phyloP scores from a whole-genome alignment of 208 protist species.

The Crithidia mellificae region DNA sequence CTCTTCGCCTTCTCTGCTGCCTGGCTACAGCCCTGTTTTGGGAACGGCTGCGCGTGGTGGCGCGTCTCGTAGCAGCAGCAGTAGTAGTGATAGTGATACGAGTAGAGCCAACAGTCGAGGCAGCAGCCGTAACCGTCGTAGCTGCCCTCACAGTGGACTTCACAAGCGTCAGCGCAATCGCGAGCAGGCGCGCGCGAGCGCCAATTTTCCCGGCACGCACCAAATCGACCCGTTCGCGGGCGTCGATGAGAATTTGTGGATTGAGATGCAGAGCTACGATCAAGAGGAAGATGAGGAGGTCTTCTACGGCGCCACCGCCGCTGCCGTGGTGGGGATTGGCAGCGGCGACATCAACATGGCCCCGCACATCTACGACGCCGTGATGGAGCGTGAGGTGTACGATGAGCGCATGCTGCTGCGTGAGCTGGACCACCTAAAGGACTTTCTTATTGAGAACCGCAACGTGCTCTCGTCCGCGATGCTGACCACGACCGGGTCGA shows the following conservation, averaged over 20 bases:
- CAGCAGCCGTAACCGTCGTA: not conserved
- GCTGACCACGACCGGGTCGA: constrained; percentile 68
- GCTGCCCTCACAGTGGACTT: not conserved
- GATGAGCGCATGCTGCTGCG: constrained; percentile 54
- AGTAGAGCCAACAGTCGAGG: no score
- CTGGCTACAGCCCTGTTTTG: not conserved
- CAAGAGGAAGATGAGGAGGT: constrained; percentile 45
- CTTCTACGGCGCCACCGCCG: constrained; percentile 35
- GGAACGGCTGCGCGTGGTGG: not conserved
- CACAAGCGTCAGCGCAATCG: no score
- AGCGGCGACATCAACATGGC: constrained; percentile 36
- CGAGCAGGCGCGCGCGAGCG: no score
- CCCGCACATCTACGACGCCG: constrained; percentile 34
- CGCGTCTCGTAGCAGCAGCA: constrained; percentile 7
- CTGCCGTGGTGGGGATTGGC: constrained; percentile 17
- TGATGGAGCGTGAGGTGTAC: constrained; percentile 41
- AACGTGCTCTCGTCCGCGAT: constrained; percentile 69
- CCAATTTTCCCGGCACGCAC: not conserved
- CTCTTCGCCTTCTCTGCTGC: not conserved
- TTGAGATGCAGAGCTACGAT: constrained; percentile 30
- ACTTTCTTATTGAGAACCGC: constrained; percentile 78
- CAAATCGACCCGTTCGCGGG: constrained; percentile 11
- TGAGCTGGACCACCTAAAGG: constrained; percentile 71
- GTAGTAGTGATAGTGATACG: not conserved
- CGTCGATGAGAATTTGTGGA: constrained; percentile 16